These are phyloP conservation scores for Seiridium cupressi DNA, from an alignment of 2,329 filamentous ascomycete species.

Conservation along the genomic window DNA sequence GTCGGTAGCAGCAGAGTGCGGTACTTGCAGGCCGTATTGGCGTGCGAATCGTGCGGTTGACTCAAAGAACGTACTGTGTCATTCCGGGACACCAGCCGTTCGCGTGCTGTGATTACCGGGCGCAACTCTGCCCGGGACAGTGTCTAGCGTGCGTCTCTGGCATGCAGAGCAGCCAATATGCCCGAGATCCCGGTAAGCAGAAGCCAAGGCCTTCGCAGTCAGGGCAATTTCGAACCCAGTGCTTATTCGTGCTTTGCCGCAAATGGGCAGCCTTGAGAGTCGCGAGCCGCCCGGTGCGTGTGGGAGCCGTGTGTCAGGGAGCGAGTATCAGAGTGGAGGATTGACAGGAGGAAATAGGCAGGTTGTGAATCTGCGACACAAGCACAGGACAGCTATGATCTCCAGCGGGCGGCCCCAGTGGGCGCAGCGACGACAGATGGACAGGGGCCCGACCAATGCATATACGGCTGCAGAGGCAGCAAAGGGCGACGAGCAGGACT, in stretches of 20 bases:
- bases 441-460: neutral
- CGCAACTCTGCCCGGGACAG: constrained; percentile 4
- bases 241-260: constrained; percentile 33
- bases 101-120: constrained; percentile 2
- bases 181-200: constrained; percentile 1
- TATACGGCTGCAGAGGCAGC: neutral
- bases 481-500: neutral
- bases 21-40: constrained; percentile 1
- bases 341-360: constrained; percentile 29
- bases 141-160: constrained; percentile 3
- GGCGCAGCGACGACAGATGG: neutral
- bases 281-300: constrained; percentile 26
- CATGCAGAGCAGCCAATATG: constrained; percentile 7
- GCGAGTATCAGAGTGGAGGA: constrained; percentile 25
- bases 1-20: constrained; percentile 6
- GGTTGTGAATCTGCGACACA: constrained; percentile 29
- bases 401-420: neutral
- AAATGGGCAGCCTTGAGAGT: constrained; percentile 22
- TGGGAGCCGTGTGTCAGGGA: constrained; percentile 31
- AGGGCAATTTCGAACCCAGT: constrained; percentile 25
- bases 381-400: constrained; percentile 15
- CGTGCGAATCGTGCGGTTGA: neutral
- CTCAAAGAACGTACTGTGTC: constrained; percentile 10
- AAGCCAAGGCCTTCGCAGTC: constrained; percentile 15
- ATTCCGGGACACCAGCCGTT: constrained; percentile 4